A percentile compares a stretch with the other conserved stretches of the same genome.
These are phyloP conservation scores for Suillus variegatus DNA, from an alignment of 768 basidiomycete species.

Conservation along the genomic window DNA sequence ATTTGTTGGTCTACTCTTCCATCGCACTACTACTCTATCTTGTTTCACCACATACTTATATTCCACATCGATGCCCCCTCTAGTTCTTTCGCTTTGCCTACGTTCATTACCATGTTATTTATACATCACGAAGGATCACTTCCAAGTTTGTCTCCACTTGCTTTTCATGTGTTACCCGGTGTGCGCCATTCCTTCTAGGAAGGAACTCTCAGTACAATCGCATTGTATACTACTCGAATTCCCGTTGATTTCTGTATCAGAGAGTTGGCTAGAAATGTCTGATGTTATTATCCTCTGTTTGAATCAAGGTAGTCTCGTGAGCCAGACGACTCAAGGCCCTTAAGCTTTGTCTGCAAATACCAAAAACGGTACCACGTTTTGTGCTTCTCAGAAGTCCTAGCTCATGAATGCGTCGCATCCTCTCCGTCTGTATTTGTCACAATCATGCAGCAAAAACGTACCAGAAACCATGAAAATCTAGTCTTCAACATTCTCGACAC, in stretches of 20 bases:
- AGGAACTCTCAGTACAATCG: neutral
- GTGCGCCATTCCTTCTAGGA: neutral
- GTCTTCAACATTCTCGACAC: too few species aligned
- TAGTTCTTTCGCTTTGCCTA: neutral
- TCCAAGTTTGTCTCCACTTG: neutral
- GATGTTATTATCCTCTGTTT: too few species aligned
- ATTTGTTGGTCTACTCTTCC: neutral
- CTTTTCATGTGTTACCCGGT: neutral
- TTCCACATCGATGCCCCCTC: neutral
- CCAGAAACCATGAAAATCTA: too few species aligned
- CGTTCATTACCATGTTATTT: neutral
- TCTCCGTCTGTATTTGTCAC: too few species aligned
- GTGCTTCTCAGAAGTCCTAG: too few species aligned
- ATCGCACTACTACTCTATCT: neutral
- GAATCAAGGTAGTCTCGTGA: too few species aligned
- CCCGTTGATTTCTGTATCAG: neutral
- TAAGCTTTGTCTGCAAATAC: too few species aligned
- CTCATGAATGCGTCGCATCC: too few species aligned
- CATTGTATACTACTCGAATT: constrained; percentile 3
- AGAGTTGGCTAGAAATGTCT: too few species aligned
- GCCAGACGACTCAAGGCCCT: too few species aligned
- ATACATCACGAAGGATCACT: neutral
- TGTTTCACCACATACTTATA: constrained; percentile 1
- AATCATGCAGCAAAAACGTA: too few species aligned
- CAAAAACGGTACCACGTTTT: too few species aligned